Conservation (phyloP, 805 yeast genomes). For the Candida schatavii region DNA sequence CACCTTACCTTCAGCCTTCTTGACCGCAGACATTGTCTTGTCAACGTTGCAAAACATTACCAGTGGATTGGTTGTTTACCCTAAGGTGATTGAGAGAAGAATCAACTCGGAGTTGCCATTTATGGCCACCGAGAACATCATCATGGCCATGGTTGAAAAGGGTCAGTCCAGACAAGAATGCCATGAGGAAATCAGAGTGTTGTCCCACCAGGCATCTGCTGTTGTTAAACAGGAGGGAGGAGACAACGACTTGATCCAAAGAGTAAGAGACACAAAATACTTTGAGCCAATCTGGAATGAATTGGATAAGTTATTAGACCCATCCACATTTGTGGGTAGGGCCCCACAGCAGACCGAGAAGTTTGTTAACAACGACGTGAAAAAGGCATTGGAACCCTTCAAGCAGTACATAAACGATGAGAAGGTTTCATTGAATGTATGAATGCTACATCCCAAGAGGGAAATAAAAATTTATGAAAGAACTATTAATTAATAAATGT, state of each 20-base stretch:
- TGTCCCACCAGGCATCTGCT: constrained; percentile 95
- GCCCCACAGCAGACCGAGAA: constrained; percentile 98
- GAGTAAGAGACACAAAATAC: constrained; percentile 73
- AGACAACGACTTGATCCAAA: constrained; percentile 92
- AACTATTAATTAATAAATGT: not conserved
- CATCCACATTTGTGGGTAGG: constrained; percentile 94
- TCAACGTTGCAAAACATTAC: constrained; percentile 89
- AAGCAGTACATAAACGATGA: constrained; percentile 57
- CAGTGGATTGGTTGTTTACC: constrained; percentile 95
- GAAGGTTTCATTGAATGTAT: constrained; percentile 79
- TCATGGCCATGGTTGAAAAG: constrained; percentile 99
- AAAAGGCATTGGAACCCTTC: constrained; percentile 73
- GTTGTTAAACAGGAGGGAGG: constrained; percentile 98
- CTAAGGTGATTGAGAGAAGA: constrained; percentile 97
- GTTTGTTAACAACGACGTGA: constrained; percentile 82
- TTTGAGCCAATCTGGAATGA: constrained; percentile 88
- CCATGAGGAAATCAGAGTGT: constrained; percentile 95
- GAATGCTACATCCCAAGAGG: constrained; percentile 15
- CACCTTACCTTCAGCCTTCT: constrained; percentile 91
- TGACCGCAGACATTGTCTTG: constrained; percentile 90
- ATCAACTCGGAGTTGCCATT: constrained; percentile 93
- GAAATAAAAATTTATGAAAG: not conserved
- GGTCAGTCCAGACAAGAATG: constrained; percentile 98
- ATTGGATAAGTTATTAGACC: constrained; percentile 78
- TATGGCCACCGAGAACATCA: constrained; percentile 99